Evolutionary conservation across 176 grass and related monocot species (phyloP), one percentile per base, ranked within the genome.

Genomic region (Aechmea fasciata): DNA sequence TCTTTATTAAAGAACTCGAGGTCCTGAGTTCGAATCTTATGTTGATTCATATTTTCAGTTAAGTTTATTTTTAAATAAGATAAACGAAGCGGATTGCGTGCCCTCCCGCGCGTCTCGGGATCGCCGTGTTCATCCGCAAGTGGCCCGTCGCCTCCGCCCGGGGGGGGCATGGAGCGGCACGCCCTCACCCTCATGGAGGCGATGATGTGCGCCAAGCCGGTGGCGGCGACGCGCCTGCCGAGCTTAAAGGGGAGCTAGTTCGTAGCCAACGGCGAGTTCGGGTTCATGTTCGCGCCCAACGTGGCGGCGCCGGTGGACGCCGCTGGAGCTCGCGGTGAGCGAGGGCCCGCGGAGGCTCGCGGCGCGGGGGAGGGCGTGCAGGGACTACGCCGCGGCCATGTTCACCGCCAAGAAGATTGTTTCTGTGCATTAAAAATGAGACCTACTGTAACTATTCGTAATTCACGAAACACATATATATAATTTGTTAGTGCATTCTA

Each of bases 161-260:
- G n/a, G n/a, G n/a, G n/a, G n/a, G n/a, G n/a, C n/a, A n/a, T n/a
- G n/a, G n/a, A n/a, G n/a, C n/a, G n/a, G n/a, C n/a, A n/a, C n/a
- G n/a, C n/a, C n/a, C n/a, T n/a, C n/a, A 97, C 86, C 64, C 74
- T 97, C 23, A 92, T 92, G 93, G 93, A 97, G 82, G 89, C 89
- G 19, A 97, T 97, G 89, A 89, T 92, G 80, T 97, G 89, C 82
- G 84, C 81, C 11, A 97, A 97, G 79, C 86, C 93, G 52, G 86
- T 92, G 66, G 69, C 80, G 57, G 93, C 89, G 3, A 90, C 93
- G 63, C 67, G 89, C 71, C 90, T 92, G 67, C 93, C 86, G 13
- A 92, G 94, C 25, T 2, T 26, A 26, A 97, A 90, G 78, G 86
- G 86, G 1, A 97, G 89, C 75, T 85, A 0, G 22, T 23, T 97